Percentiles rank a stretch among this genome's conserved stretches.
phyloP scores from a whole-genome alignment of 2,329 filamentous ascomycete species.

The Ophiostoma angusticollis region DNA sequence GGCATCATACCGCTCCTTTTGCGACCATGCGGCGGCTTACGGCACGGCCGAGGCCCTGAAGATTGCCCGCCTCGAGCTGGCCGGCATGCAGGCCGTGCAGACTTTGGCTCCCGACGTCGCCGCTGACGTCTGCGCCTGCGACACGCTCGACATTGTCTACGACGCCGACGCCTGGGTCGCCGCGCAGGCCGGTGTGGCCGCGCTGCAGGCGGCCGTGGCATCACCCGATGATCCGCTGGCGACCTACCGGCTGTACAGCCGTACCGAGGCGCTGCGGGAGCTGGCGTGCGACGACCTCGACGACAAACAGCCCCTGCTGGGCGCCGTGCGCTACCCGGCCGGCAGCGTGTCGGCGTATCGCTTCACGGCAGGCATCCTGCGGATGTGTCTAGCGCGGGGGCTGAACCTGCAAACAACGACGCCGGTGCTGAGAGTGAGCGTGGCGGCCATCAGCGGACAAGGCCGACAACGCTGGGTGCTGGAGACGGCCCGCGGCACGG shows the following conservation, averaged over 20 bases:
- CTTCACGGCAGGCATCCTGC: slow-evolving; percentile 30
- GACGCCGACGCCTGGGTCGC: slow-evolving; percentile 29
- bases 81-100: slow-evolving; percentile 43
- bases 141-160: slow-evolving; percentile 47
- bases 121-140: slow-evolving; percentile 36
- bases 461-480: slow-evolving; percentile 22
- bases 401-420: slow-evolving; percentile 42
- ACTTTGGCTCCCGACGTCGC: slow-evolving; percentile 33
- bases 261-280: slow-evolving; percentile 27
- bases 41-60: slow-evolving; percentile 36
- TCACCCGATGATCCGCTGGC: slow-evolving; percentile 25
- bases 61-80: slow-evolving; percentile 38
- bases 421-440: slow-evolving; percentile 28
- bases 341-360: slow-evolving; percentile 29
- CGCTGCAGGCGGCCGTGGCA: slow-evolving; percentile 34
- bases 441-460: slow-evolving; percentile 15
- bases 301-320: slow-evolving; percentile 20
- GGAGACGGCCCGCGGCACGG: slow-evolving; percentile 28
- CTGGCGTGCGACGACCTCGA: slow-evolving; percentile 25
- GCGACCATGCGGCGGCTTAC: slow-evolving; percentile 29
- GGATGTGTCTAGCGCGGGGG: slow-evolving; percentile 28
- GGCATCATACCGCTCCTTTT: slow-evolving; percentile 35
- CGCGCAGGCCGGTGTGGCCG: slow-evolving; percentile 26
- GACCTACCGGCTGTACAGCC: slow-evolving; percentile 30
- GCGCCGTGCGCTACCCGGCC: slow-evolving; percentile 33